Evolutionary conservation across 345 rosid species (phyloP), one percentile per base, ranked within the genome.

Genomic region (Aquilaria malaccensis): DNA sequence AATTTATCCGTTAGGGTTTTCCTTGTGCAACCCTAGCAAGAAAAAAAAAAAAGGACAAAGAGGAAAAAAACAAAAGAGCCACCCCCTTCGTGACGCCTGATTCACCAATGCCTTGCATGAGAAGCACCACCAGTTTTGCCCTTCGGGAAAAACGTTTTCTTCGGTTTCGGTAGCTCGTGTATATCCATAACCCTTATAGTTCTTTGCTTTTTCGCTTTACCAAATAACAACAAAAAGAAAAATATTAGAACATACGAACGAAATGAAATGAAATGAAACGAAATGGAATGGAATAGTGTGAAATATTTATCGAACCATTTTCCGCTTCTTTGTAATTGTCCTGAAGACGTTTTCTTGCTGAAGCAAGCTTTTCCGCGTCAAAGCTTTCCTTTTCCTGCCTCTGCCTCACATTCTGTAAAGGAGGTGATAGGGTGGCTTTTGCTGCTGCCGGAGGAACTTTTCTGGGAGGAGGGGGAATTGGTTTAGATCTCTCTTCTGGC

Each of bases 161-260:
- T 91, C 57, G 96, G 89, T 79, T 95, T 95, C 59, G 99, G 99
- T 63, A 95, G 75, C 75, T 95, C 95, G 52, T 88, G 93, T 74
- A 95, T 86, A 78, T 83, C 99, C 99, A 95, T 95, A 88, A 95
- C 96, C 75, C 84, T 96, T 69, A 95, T 86, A 29, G 93, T 95
- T 83, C 99, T 83, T 82, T 95, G 99, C 90, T 72, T 95, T 81
- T 91, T 95, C 43, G 96, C 99, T 95, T 83, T 76, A 86, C 60
- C 64, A 58, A 67, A 53, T 48, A 58, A 62, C 60, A 72, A 63
- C 70, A 60, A 7, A 53, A 69, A 52, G 61, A 67, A 46, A 60
- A 10, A n/a, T 54, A 33, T 68, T 63, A 70, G 63, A 60, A 60
- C 6, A 61, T 51, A 61, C 6, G 13, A 15, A 10, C 29, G 62